Evolutionary conservation across 768 basidiomycete species (phyloP), one percentile per base, ranked within the genome.

Genomic region (Kwoniella dendrophila): DNA sequence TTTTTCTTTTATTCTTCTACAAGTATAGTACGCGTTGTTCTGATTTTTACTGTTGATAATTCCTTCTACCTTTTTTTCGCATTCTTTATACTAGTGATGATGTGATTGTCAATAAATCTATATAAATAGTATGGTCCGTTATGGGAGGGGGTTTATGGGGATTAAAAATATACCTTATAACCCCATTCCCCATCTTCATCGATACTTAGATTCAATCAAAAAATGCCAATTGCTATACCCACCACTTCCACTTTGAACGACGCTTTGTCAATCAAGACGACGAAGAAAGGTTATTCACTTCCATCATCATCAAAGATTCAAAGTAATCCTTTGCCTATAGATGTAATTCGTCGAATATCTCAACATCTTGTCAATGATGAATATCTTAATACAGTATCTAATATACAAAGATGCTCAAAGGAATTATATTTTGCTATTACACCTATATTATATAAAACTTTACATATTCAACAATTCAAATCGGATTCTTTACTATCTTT

Each of bases 381-480:
- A 1, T 30, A n/a, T 18, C n/a, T 45, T 1, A 27, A 22, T 5
- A 36, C 63, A 12, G 41, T 59, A 18, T 24, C 56, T 2, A 22
- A 50, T 38, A 29, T 62, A 8, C 60, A 62, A n/a, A 40, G 45
- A 38, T 47, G 48, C 47, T 70, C 56, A 18, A 56, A 61, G 34
- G 58, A 36, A n/a, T 33, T 62, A 3, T 67, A 64, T 30, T 22
- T 60, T 18, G 62, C 58, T 24, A 22, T 70, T 16, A 56, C 56
- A 8, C 68, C 68, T 4, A 41, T 58, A 4, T 26, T 70, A 0
- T 70, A 67, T 36, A 40, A 41, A 2, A 16, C 27, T 3, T 44
- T 70, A 7, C 33, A 54, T 4, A 56, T 70, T 30, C 26, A 45
- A n/a, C 34, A 36, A 4, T 11, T 4, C 11, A 41, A 34, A 10